Conservation (phyloP, 2,329 filamentous ascomycete species). For the Tolypocladium tundrense region DNA sequence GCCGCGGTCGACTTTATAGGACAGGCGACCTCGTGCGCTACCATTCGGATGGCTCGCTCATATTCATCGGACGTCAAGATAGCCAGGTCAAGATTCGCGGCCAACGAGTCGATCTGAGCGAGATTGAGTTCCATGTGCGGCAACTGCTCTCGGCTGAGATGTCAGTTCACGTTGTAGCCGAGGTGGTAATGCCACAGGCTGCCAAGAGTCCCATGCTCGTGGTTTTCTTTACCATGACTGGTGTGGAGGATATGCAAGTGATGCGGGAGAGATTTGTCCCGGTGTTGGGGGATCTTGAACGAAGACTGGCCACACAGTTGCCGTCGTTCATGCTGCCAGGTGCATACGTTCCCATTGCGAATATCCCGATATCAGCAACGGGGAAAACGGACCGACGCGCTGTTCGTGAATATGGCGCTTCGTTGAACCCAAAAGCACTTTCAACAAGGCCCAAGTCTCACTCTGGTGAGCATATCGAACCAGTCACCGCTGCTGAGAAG, state of each 20-base stretch:
- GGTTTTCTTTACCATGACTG: neutral
- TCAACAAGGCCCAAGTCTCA: neutral
- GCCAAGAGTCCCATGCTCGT: neutral
- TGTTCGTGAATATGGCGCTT: neutral
- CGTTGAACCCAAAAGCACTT: neutral
- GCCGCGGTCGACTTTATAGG: neutral
- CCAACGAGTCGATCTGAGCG: neutral
- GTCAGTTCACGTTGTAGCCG: neutral
- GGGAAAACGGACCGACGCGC: neutral
- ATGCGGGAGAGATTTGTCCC: neutral
- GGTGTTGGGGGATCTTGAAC: neutral
- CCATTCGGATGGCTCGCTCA: neutral
- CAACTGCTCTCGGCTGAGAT: neutral
- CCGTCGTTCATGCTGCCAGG: neutral
- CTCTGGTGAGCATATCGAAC: neutral
- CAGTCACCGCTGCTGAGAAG: neutral
- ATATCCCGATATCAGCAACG: neutral
- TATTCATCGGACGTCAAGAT: neutral
- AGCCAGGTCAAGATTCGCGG: neutral
- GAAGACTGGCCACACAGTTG: neutral
- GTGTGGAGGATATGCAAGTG: neutral
- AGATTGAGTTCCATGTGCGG: neutral
- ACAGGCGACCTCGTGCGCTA: neutral
- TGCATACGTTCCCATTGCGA: neutral
- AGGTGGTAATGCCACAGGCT: neutral